These are phyloP conservation scores for Trichoderma sp. DNA, from an alignment of 2,329 filamentous ascomycete genomes.

Conservation along the genomic window DNA sequence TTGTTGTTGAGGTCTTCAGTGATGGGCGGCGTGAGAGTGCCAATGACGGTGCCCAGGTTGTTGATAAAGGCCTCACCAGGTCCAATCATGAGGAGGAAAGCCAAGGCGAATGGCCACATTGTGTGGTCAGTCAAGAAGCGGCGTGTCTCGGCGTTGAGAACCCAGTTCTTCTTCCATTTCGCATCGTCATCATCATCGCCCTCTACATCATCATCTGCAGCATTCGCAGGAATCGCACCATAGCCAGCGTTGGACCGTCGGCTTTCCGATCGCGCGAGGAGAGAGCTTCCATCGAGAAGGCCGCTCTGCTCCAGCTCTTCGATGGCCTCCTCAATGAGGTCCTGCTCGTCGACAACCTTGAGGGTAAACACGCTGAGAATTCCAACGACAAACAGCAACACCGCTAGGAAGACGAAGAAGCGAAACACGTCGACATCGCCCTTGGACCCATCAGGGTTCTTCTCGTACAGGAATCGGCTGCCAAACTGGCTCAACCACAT, in stretches of 20 bases:
- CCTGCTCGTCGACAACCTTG: constrained; percentile 76
- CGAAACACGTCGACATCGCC: constrained; percentile 71
- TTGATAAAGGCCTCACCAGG: constrained; percentile 98
- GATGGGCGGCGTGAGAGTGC: constrained; percentile 68
- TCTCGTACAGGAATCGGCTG: constrained; percentile 72
- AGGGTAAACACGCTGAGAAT: constrained; percentile 71
- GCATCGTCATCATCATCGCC: constrained; percentile 46
- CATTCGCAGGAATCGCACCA: constrained; percentile 54
- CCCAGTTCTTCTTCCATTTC: constrained; percentile 76
- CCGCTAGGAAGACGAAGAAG: constrained; percentile 82
- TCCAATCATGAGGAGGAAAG: constrained; percentile 90
- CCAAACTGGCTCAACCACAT: constrained; percentile 95
- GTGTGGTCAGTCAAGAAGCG: constrained; percentile 82
- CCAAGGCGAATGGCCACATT: constrained; percentile 91
- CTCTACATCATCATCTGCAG: constrained; percentile 46
- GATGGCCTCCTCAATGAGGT: constrained; percentile 84
- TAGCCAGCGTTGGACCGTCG: constrained; percentile 66
- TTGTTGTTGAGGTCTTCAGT: constrained; percentile 40
- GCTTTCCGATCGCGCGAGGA: constrained; percentile 58
- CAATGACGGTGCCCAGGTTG: constrained; percentile 90
- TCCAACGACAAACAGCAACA: constrained; percentile 68
- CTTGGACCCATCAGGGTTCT: constrained; percentile 57
- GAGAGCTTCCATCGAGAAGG: constrained; percentile 69
- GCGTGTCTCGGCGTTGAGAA: constrained; percentile 87
- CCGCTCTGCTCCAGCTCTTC: constrained; percentile 90